phyloP scores from a whole-genome alignment of 306 rosid genomes.

The cucumber (Cucumis sativus) region DNA sequence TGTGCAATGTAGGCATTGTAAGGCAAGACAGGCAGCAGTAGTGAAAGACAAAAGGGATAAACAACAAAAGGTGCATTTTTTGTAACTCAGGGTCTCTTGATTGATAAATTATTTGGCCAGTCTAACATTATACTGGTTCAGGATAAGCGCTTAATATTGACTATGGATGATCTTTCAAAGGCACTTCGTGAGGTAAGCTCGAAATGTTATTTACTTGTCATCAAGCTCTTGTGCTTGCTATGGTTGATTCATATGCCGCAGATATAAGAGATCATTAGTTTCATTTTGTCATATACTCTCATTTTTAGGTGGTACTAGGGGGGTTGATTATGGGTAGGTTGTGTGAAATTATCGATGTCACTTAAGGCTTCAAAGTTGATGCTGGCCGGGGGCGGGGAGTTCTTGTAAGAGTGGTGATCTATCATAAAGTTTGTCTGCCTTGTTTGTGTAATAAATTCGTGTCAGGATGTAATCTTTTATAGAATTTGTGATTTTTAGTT shows the following conservation, averaged over 20 bases:
- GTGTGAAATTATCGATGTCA: background rate
- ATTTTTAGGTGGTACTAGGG: background rate
- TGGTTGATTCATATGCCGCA: background rate
- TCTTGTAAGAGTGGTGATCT: background rate
- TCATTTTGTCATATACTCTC: background rate
- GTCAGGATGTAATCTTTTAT: background rate
- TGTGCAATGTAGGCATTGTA: constrained; percentile 59
- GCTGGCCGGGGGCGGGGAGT: background rate
- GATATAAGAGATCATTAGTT: background rate
- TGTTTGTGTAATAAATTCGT: background rate
- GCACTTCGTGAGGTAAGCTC: constrained; percentile 12
- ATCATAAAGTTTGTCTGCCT: background rate
- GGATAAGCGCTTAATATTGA: constrained; percentile 58
- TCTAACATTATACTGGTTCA: constrained; percentile 24
- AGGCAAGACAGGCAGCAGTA: constrained; percentile 72
- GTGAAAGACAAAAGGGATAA: constrained; percentile 90
- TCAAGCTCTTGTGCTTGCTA: background rate
- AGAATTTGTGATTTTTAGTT: background rate
- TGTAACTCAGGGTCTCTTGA: background rate
- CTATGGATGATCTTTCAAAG: constrained; percentile 13
- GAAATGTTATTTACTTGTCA: background rate
- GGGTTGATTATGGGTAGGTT: no score
- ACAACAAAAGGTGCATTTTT: constrained; percentile 68
- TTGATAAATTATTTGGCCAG: background rate
- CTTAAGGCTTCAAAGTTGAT: background rate